These are phyloP conservation scores for Cercospora sesami DNA, from an alignment of 2,329 filamentous ascomycete genomes.

Conservation along the genomic window DNA sequence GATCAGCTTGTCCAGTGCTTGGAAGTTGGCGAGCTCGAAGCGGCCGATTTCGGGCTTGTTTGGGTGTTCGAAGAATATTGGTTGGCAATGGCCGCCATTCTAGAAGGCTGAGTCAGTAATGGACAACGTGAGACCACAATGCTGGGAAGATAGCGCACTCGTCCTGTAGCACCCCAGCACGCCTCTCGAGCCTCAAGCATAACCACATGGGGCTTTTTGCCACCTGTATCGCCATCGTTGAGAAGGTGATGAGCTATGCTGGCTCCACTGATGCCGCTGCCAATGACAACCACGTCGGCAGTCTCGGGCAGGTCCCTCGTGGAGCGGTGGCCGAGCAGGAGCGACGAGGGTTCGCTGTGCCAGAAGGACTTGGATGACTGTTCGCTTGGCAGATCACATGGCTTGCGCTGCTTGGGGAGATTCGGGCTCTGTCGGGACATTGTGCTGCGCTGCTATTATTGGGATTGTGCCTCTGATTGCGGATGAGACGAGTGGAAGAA, in stretches of 20 bases:
- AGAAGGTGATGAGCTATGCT: constrained; percentile 63
- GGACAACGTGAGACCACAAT: too few relatives aligned
- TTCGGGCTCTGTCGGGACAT: constrained; percentile 20
- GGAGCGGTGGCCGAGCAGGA: constrained; percentile 66
- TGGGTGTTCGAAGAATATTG: constrained; percentile 62
- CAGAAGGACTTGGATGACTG: constrained; percentile 62
- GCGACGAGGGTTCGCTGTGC: constrained; percentile 66
- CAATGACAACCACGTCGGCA: constrained; percentile 70
- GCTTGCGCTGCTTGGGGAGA: constrained; percentile 25
- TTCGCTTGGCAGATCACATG: constrained; percentile 29
- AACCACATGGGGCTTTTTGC: constrained; percentile 57
- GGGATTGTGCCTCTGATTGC: background rate
- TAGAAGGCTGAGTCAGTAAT: constrained; percentile 26
- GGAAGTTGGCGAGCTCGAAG: constrained; percentile 72
- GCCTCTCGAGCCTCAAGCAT: constrained; percentile 77
- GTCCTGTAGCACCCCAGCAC: constrained; percentile 80
- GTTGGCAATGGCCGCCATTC: constrained; percentile 69
- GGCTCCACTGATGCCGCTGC: constrained; percentile 74
- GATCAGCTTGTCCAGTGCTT: constrained; percentile 60
- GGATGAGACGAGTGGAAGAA: background rate
- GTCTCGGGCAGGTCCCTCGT: constrained; percentile 62
- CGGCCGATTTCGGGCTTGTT: constrained; percentile 57
- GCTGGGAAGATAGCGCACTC: constrained; percentile 53
- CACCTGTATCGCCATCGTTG: constrained; percentile 43
- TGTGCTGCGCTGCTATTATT: background rate